A percentile compares a stretch with the other conserved stretches of the same genome.
These are phyloP conservation scores for Paraurostyla sp. DNA, from an alignment of 73 alveolate genomes.

Conservation along the genomic window DNA sequence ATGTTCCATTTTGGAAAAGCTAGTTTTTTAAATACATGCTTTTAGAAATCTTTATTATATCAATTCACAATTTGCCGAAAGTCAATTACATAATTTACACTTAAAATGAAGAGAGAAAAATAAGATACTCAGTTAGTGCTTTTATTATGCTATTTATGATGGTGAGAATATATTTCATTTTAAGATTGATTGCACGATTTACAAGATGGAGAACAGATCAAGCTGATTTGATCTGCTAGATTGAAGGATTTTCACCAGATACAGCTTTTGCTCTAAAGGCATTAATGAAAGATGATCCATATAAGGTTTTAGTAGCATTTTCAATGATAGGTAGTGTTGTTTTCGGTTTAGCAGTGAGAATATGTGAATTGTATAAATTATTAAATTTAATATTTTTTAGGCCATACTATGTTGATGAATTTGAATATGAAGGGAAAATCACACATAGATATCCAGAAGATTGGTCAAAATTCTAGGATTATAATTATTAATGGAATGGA, in stretches of 20 bases:
- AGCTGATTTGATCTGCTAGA: slow-evolving; percentile 53
- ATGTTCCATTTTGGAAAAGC: slow-evolving; percentile 43
- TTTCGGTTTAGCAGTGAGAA: slow-evolving; percentile 43
- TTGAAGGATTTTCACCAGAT: slow-evolving; percentile 53
- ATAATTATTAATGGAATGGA: slow-evolving; percentile 46
- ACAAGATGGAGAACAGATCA: slow-evolving; percentile 67
- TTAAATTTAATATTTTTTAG: neutral
- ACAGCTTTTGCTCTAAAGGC: slow-evolving; percentile 60
- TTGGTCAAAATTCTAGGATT: slow-evolving; percentile 41
- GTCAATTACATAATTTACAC: neutral
- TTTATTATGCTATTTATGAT: slow-evolving; percentile 52
- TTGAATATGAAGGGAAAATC: slow-evolving; percentile 22
- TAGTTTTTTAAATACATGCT: slow-evolving; percentile 15
- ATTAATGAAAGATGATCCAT: slow-evolving; percentile 30
- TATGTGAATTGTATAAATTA: slow-evolving; percentile 27
- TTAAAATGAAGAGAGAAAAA: neutral
- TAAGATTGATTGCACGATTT: slow-evolving; percentile 25
- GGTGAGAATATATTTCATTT: slow-evolving; percentile 36
- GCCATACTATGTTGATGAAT: slow-evolving; percentile 66
- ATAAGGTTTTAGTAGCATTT: neutral
- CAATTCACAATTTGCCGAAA: slow-evolving; percentile 20
- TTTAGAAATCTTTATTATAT: neutral
- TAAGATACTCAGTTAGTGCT: slow-evolving; percentile 54
- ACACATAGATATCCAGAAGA: neutral
- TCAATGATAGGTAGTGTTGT: neutral